Conservation (phyloP, 2,329 filamentous ascomycete genomes). For the Diaporthe caulivora region DNA sequence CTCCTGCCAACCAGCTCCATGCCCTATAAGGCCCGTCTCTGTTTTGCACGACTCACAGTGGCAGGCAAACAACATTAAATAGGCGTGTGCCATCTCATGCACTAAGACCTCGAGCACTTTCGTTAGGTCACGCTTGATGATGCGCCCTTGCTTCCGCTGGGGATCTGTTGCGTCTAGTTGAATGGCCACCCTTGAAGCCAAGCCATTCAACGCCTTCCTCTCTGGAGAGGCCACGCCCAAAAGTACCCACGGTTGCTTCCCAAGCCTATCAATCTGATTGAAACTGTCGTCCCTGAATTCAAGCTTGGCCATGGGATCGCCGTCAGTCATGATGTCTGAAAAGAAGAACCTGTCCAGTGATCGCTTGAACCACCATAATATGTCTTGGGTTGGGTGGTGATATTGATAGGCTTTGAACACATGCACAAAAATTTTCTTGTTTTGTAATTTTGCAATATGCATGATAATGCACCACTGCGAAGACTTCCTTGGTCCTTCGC, state of each 20-base stretch:
- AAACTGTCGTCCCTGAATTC: background rate
- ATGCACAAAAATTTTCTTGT: background rate
- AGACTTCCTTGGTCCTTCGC: background rate
- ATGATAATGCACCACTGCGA: no score
- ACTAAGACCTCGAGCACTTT: background rate
- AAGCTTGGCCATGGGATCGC: background rate
- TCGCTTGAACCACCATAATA: background rate
- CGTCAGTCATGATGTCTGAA: background rate
- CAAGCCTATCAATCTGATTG: background rate
- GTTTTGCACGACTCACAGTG: accelerated
- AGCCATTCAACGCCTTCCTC: no score
- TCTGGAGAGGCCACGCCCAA: background rate
- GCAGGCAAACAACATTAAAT: background rate
- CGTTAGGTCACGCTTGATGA: no score
- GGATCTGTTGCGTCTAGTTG: no score
- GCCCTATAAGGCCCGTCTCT: background rate
- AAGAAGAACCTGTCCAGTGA: background rate
- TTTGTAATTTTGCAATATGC: no score
- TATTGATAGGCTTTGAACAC: background rate
- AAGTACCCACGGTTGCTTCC: accelerated
- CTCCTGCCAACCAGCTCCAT: background rate
- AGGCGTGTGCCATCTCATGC: slow-evolving; percentile 6
- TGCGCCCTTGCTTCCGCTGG: no score
- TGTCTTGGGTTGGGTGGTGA: background rate
- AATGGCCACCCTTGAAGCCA: no score